These are phyloP conservation scores for Pyrenula aspistea DNA, from an alignment of 495 filamentous ascomycete species.

Conservation along the genomic window DNA sequence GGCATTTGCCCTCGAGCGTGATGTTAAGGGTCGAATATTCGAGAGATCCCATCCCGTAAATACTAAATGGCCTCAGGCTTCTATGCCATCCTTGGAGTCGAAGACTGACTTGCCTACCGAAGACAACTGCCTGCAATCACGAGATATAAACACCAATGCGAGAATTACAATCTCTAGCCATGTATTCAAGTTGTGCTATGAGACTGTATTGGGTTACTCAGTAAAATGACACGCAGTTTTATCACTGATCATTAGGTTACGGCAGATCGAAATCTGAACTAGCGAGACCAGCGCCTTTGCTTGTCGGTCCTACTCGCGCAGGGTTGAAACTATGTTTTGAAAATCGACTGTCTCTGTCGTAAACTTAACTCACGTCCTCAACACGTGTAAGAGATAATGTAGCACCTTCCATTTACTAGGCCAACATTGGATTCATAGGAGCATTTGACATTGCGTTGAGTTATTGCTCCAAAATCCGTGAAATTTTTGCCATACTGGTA, in stretches of 20 bases:
- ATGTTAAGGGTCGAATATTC: neutral
- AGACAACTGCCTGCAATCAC: neutral
- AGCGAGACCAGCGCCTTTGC: too few species aligned
- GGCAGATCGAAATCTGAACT: neutral
- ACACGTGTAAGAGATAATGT: neutral
- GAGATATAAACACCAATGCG: neutral
- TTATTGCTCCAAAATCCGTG: neutral
- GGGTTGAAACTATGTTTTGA: too few species aligned
- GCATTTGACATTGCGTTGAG: neutral
- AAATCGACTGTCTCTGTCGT: too few species aligned
- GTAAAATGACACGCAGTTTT: neutral
- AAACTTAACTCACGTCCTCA: too few species aligned
- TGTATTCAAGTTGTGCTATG: neutral
- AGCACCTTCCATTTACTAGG: neutral
- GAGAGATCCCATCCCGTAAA: neutral
- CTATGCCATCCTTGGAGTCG: neutral
- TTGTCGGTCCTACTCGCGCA: too few species aligned
- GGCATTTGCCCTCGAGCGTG: too few species aligned
- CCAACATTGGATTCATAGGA: neutral
- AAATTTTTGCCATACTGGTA: too few species aligned
- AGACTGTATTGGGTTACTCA: neutral
- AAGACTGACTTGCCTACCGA: neutral
- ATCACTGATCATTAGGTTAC: neutral
- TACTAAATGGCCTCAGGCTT: neutral
- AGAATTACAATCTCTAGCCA: neutral